These are phyloP conservation scores for Exserohilum rostratum DNA, from an alignment of 2,329 filamentous ascomycete genomes.

Conservation along the genomic window DNA sequence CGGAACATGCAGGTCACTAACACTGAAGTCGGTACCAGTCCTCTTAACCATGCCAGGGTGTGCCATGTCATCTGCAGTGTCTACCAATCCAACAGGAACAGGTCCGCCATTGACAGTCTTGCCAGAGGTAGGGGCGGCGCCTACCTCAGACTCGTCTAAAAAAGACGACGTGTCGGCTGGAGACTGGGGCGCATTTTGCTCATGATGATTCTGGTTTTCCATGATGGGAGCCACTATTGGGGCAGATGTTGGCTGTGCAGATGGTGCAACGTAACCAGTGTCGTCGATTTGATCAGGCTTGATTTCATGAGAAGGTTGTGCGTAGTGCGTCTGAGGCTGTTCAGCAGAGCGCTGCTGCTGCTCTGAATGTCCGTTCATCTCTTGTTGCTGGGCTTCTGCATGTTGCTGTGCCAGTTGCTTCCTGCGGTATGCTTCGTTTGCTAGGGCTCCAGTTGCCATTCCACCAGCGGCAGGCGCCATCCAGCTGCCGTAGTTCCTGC, in stretches of 20 bases:
- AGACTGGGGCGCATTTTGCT: constrained; percentile 20
- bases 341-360: constrained; percentile 13
- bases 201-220: constrained; percentile 12
- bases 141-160: constrained; percentile 41
- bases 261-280: constrained; percentile 14
- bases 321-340: constrained; percentile 2
- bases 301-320: constrained; percentile 21
- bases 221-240: constrained; percentile 17
- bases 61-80: constrained; percentile 36
- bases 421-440: constrained; percentile 42
- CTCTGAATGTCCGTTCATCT: constrained; percentile 20
- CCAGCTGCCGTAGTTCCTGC: constrained; percentile 59
- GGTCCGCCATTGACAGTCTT: constrained; percentile 40
- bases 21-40: constrained; percentile 56
- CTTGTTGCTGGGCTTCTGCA: constrained; percentile 32
- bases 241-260: constrained; percentile 9
- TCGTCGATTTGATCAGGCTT: constrained; percentile 20
- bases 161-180: constrained; percentile 34
- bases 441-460: constrained; percentile 50
- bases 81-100: constrained; percentile 25
- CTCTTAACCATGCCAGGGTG: constrained; percentile 55
- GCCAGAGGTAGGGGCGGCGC: constrained; percentile 28
- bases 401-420: constrained; percentile 37
- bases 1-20: constrained; percentile 72
- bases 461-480: constrained; percentile 59